Evolutionary conservation across 2,329 filamentous ascomycete species (phyloP).

Genomic region (Coniochaeta prunicola): DNA sequence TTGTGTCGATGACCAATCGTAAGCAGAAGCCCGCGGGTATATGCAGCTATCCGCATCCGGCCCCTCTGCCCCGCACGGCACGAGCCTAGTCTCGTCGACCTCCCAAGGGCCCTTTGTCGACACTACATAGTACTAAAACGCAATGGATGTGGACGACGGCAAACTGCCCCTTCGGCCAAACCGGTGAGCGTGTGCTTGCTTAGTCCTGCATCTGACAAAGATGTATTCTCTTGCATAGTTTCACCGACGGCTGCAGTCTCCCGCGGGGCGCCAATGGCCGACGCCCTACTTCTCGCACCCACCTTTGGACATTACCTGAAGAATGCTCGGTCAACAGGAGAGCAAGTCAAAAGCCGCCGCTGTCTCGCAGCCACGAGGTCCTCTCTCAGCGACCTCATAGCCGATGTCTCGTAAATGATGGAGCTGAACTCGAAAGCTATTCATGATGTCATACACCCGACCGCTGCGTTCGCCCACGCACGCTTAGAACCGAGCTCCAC

Average conservation of each 20-base stretch:
- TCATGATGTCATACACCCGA: constrained; percentile 50
- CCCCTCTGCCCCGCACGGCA: too few relatives aligned
- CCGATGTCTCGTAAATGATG: constrained; percentile 28
- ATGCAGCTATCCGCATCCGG: too few relatives aligned
- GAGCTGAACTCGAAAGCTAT: constrained; percentile 45
- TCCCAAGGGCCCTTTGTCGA: too few relatives aligned
- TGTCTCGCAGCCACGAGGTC: not conserved
- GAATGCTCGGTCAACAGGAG: not conserved
- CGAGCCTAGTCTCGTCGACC: too few relatives aligned
- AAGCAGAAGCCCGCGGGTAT: too few relatives aligned
- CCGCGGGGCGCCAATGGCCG: not conserved
- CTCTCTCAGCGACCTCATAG: not conserved
- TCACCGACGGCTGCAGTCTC: not conserved
- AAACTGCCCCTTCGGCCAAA: not conserved
- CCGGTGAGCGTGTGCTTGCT: too few relatives aligned
- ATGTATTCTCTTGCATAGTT: not conserved
- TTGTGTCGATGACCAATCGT: not conserved
- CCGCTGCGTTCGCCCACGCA: constrained; percentile 38
- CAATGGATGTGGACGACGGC: not conserved
- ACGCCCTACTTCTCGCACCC: not conserved
- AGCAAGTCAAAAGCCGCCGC: not conserved
- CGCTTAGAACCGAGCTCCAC: constrained; percentile 4
- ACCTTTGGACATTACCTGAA: not conserved
- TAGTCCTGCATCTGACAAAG: not conserved
- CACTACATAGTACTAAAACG: not conserved